Base-by-base conservation (phyloP, 192 early-diverging fungal species). In the Coemansia sp. region DNA sequence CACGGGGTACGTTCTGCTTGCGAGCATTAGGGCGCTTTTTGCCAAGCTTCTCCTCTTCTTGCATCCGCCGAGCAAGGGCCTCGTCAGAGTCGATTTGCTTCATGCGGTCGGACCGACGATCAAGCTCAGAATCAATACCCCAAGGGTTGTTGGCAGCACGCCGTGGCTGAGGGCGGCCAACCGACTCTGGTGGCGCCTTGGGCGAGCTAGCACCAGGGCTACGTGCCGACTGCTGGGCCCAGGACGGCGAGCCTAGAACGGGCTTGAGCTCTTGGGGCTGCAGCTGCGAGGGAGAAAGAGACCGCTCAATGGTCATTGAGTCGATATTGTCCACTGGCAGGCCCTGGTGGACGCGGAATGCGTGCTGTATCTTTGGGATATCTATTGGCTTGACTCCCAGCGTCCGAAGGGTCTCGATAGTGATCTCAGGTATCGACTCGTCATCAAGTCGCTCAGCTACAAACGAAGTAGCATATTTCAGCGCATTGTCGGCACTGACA, bases 341-440 rank as follows among this genome's bases (percentile, higher is more conserved):
- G 51, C 67, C 85, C 50, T 66, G 72, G 62, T 76, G 83, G 28
- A 62, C 84, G 67, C 21, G 82, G 63, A 63, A 82, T 21, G 65
- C 91, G 71, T 69, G 83, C 38, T 88, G 78, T 36, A 99, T 86
- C 21, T 89, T 83, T 59, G 90, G 83, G 28, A 96, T 89, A 76
- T 99, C 92, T 0, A 86, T 89, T 42, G 94, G 92, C 65, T 91
- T 90, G 21, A 97, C 86, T 9, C 93, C 92, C 45, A 98, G 85
- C 24, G 79, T 82, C 51, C 89, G 84, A 66, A 97, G 84, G 5
- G 88, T 78, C 14, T 93, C 88, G 51, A 86, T 79, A 53, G 87
- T 92, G 45, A 98, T 74, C 28, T 91, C 88, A 16, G 88, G 80
- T 28, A 99, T 82, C 31, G 89, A 87, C 51, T 84, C 78, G 24